Evolutionary conservation across 371 early-diverging fungal species (phyloP).

Genomic region (Rhizopus stolonifer): DNA sequence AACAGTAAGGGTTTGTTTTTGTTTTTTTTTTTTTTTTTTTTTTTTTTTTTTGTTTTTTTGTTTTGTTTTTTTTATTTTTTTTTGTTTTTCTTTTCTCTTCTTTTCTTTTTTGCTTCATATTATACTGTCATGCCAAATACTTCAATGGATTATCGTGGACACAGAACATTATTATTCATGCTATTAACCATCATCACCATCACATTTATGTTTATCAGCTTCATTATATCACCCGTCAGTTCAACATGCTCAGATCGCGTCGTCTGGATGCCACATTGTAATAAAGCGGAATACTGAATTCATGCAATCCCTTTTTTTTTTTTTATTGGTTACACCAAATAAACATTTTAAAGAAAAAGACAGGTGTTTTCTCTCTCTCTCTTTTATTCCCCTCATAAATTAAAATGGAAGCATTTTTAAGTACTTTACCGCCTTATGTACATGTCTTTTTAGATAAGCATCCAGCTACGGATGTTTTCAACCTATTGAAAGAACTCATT

Average conservation of each 20-base stretch:
- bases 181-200: neutral
- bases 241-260: neutral
- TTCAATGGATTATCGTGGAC: neutral
- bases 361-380: neutral
- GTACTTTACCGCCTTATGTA: conserved; percentile 52
- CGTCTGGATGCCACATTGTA: neutral
- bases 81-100: neutral
- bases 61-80: neutral
- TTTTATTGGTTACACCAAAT: no score
- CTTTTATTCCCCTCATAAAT: neutral
- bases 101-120: neutral
- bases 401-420: conserved; percentile 47
- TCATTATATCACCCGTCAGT: neutral
- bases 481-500: conserved; percentile 42
- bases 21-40: neutral
- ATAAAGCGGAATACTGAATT: neutral
- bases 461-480: conserved; percentile 46
- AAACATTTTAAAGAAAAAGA: no score
- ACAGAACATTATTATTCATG: neutral
- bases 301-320: neutral
- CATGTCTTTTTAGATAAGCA: conserved; percentile 40
- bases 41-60: neutral
- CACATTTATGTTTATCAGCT: neutral
- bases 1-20: neutral
- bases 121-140: neutral